A percentile compares a stretch with the other conserved stretches of the same genome.
Conservation (phyloP, 352 stramenopile genomes). For the Peronospora destructor region DNA sequence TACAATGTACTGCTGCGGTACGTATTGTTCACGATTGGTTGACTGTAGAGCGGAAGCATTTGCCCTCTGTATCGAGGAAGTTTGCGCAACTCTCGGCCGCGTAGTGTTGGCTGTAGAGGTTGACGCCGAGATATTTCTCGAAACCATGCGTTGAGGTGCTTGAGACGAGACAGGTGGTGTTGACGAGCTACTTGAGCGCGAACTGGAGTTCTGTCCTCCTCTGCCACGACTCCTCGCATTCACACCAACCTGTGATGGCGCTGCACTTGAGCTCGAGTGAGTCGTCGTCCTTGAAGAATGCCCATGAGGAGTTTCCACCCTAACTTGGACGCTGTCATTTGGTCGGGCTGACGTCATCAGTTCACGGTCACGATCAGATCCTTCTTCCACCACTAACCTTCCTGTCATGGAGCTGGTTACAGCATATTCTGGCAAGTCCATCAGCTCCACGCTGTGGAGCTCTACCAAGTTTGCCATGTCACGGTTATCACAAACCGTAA, state of each 20-base stretch:
- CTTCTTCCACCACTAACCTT: neutral
- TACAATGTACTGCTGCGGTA: neutral
- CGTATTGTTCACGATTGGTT: neutral
- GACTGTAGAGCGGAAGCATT: neutral
- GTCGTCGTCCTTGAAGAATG: neutral
- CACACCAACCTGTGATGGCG: neutral
- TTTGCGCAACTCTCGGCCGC: neutral
- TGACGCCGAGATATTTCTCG: neutral
- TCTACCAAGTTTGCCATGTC: constrained; percentile 22
- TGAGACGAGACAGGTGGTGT: neutral
- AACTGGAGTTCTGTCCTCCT: constrained; percentile 1
- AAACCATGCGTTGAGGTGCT: neutral
- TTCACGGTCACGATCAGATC: neutral
- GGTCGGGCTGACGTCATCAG: neutral
- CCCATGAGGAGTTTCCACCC: constrained; percentile 1
- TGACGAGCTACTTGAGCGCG: constrained; percentile 2
- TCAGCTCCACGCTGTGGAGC: constrained; percentile 16
- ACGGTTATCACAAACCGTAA: constrained; percentile 10
- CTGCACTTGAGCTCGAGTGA: neutral
- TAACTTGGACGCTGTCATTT: constrained; percentile 8
- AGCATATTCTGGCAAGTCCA: constrained; percentile 8
- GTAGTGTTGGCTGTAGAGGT: neutral
- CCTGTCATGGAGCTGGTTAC: neutral
- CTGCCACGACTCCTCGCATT: constrained; percentile 3
- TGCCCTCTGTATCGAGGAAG: neutral